These are phyloP conservation scores for Chaetoceros tenuissimus DNA, from an alignment of 108 stramenopile genomes.

Conservation along the genomic window DNA sequence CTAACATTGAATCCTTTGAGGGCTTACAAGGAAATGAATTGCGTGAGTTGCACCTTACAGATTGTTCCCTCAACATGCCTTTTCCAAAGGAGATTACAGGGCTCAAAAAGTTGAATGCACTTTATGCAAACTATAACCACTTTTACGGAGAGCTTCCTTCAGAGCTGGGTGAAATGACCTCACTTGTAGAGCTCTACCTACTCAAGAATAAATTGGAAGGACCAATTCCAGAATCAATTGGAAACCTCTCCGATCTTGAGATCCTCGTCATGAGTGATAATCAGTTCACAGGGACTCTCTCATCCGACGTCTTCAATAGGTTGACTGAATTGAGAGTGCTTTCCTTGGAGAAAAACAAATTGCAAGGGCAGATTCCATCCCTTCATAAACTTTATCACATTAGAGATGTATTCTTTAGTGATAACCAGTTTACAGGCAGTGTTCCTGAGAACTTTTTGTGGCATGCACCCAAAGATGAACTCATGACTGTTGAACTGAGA, in stretches of 20 bases:
- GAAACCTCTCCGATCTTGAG: slow-evolving; percentile 24
- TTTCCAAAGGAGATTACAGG: slow-evolving; percentile 40
- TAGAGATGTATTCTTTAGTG: slow-evolving; percentile 20
- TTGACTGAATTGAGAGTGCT: slow-evolving; percentile 17
- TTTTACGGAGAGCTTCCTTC: slow-evolving; percentile 14
- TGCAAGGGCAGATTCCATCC: slow-evolving; percentile 25
- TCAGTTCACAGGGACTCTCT: slow-evolving; percentile 9
- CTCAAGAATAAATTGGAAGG: slow-evolving; percentile 36
- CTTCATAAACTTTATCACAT: slow-evolving; percentile 15
- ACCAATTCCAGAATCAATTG: slow-evolving; percentile 41
- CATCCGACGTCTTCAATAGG: slow-evolving; percentile 9
- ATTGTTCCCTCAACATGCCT: slow-evolving; percentile 32
- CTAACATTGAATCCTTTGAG: slow-evolving; percentile 6
- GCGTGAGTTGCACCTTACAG: slow-evolving; percentile 38
- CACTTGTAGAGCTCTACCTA: slow-evolving; percentile 2
- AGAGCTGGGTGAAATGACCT: slow-evolving; percentile 6
- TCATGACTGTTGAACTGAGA: slow-evolving; percentile 24
- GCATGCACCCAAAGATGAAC: slow-evolving; percentile 6
- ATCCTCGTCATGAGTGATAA: slow-evolving; percentile 45
- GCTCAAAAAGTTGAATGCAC: slow-evolving; percentile 36
- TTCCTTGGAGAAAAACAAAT: slow-evolving; percentile 13
- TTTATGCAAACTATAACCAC: slow-evolving; percentile 31
- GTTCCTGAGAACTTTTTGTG: slow-evolving; percentile 25
- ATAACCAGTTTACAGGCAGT: slow-evolving; percentile 25
- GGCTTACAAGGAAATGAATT: slow-evolving; percentile 25